Evolutionary conservation across 805 yeast genomes (phyloP).

Genomic region (Candida fluviatilis): DNA sequence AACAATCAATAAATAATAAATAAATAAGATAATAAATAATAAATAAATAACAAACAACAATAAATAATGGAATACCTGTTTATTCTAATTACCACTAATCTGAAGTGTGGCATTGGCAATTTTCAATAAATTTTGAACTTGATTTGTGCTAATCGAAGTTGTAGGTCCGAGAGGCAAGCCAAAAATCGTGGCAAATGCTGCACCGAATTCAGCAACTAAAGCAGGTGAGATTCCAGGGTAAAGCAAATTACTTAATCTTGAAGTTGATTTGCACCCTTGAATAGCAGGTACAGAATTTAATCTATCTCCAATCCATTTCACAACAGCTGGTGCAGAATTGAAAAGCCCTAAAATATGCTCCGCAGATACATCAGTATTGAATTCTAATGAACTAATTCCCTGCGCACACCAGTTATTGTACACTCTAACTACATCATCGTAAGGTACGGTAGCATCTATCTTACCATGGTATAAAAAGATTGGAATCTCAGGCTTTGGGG

Average conservation of each 20-base stretch:
- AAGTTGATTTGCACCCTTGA: conserved; percentile 40
- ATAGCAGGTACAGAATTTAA: conserved; percentile 12
- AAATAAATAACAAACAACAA: too few species aligned
- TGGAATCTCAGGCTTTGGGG: conserved; percentile 16
- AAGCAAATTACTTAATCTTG: conserved; percentile 44
- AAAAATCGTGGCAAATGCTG: background rate
- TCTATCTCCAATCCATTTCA: conserved; percentile 15
- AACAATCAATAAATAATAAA: too few species aligned
- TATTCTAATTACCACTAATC: too few species aligned
- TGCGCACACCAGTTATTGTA: conserved; percentile 20
- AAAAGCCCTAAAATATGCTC: conserved; percentile 15
- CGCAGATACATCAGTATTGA: conserved; percentile 13
- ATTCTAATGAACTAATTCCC: conserved; percentile 24
- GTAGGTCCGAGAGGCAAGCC: background rate
- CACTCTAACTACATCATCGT: conserved; percentile 8
- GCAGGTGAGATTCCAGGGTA: conserved; percentile 22
- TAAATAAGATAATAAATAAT: too few species aligned
- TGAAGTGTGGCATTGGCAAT: background rate
- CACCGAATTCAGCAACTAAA: background rate
- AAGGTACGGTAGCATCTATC: conserved; percentile 16
- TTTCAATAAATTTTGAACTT: background rate
- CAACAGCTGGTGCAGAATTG: conserved; percentile 15
- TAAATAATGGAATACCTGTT: too few species aligned
- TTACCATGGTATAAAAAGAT: conserved; percentile 18
- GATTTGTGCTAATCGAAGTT: background rate